Evolutionary conservation across 2,329 filamentous ascomycete genomes (phyloP).

Genomic region (Penicillium digitatum): DNA sequence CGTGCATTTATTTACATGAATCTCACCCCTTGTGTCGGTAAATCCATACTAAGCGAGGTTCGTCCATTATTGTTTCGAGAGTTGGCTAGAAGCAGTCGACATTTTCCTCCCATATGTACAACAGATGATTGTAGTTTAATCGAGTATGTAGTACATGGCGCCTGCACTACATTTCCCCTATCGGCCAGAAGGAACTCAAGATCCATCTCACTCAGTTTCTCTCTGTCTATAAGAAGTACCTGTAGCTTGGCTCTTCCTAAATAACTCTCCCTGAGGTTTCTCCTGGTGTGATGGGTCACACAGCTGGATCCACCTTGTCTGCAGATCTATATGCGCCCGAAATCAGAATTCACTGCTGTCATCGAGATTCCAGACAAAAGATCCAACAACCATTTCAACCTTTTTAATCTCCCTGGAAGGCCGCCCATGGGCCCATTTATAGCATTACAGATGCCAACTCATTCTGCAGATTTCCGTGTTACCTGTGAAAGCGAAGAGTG

Average conservation of each 20-base stretch:
- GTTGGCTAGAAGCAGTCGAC: background rate
- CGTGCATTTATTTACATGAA: background rate
- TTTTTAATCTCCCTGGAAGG: background rate
- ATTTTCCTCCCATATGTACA: background rate
- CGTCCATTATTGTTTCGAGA: background rate
- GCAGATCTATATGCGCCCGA: constrained; percentile 9
- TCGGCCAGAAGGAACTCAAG: background rate
- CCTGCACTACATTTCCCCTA: background rate
- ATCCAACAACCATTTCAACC: background rate
- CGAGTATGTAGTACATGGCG: no score
- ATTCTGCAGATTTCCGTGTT: background rate
- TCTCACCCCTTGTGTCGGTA: background rate
- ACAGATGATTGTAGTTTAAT: no score
- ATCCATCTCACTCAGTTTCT: background rate
- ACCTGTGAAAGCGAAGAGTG: background rate
- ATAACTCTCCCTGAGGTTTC: background rate
- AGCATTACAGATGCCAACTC: background rate
- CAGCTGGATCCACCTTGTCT: constrained; percentile 13
- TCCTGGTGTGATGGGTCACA: constrained; percentile 13
- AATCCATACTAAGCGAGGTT: background rate
- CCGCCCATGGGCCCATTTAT: background rate
- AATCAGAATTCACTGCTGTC: background rate
- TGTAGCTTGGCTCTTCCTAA: background rate
- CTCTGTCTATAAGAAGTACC: background rate
- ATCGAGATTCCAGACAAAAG: background rate